These are phyloP conservation scores for Rhazya stricta DNA, from an alignment of 257 asterid species.

Conservation along the genomic window DNA sequence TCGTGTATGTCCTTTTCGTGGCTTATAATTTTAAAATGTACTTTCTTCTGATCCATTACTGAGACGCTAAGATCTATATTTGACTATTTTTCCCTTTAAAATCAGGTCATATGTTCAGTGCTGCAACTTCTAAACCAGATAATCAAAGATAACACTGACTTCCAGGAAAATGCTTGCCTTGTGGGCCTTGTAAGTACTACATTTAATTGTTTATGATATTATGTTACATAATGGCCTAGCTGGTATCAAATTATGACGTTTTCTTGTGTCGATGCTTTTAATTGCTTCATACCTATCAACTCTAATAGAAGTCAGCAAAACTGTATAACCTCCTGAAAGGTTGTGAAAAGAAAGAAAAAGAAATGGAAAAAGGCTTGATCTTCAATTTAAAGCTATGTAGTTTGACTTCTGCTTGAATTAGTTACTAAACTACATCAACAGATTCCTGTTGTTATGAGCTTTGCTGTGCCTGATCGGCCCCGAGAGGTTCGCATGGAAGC, in stretches of 20 bases:
- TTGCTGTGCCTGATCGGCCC: constrained; percentile 91
- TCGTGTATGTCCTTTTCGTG: constrained; percentile 54
- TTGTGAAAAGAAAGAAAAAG: background rate
- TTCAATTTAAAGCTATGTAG: background rate
- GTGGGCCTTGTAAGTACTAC: constrained; percentile 83
- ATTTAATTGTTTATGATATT: constrained; percentile 9
- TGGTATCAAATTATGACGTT: background rate
- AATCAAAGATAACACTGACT: constrained; percentile 82
- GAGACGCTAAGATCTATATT: background rate
- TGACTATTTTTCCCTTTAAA: constrained; percentile 6
- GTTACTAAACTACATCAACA: constrained; percentile 19
- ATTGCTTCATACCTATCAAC: background rate
- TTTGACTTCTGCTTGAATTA: background rate
- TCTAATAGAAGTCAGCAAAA: background rate
- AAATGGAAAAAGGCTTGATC: background rate
- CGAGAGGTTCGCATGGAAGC: constrained; percentile 97
- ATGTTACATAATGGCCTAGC: background rate
- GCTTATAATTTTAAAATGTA: constrained; percentile 10
- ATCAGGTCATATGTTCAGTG: constrained; percentile 82
- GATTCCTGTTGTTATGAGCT: constrained; percentile 93
- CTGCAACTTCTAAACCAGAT: constrained; percentile 89
- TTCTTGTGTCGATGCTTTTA: background rate
- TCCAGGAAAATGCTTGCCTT: constrained; percentile 97
- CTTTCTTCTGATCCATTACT: background rate
- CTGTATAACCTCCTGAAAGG: background rate